These are phyloP conservation scores for Caryopteris hybrid DNA, from an alignment of 305 asterid genomes.

Conservation along the genomic window DNA sequence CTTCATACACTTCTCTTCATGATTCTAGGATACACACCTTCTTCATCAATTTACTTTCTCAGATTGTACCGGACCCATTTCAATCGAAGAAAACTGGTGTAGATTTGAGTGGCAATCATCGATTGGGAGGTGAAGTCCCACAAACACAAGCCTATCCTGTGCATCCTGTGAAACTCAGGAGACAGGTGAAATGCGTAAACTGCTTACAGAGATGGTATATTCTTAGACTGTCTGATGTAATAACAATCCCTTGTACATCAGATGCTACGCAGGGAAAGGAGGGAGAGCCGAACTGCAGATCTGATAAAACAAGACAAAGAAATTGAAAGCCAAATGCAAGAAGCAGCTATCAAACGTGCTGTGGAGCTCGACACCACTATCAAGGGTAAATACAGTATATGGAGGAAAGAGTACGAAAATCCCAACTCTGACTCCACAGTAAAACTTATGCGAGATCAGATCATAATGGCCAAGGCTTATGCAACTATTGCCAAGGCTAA, in stretches of 20 bases:
- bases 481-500: conserved; percentile 91
- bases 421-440: conserved; percentile 84
- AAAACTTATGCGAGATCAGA: conserved; percentile 94
- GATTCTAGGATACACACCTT: conserved; percentile 19
- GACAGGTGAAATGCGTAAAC: conserved; percentile 53
- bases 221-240: conserved; percentile 10
- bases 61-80: conserved; percentile 40
- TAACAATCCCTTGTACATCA: conserved; percentile 30
- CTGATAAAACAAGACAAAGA: conserved; percentile 63
- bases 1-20: conserved; percentile 11
- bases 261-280: conserved; percentile 76
- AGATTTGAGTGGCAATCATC: conserved; percentile 24
- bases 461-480: conserved; percentile 94
- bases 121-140: conserved; percentile 28
- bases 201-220: conserved; percentile 9
- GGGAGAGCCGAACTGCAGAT: conserved; percentile 64
- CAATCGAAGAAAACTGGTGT: conserved; percentile 29
- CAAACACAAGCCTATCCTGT: conserved; percentile 30
- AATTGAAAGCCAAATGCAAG: conserved; percentile 68
- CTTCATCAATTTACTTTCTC: conserved; percentile 27
- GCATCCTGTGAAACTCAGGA: conserved; percentile 86
- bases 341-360: conserved; percentile 76
- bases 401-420: conserved; percentile 93
- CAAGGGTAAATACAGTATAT: conserved; percentile 75
- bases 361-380: conserved; percentile 71